Base-by-base conservation (phyloP, 768 basidiomycete genomes). In the Serpula lacrymans region DNA sequence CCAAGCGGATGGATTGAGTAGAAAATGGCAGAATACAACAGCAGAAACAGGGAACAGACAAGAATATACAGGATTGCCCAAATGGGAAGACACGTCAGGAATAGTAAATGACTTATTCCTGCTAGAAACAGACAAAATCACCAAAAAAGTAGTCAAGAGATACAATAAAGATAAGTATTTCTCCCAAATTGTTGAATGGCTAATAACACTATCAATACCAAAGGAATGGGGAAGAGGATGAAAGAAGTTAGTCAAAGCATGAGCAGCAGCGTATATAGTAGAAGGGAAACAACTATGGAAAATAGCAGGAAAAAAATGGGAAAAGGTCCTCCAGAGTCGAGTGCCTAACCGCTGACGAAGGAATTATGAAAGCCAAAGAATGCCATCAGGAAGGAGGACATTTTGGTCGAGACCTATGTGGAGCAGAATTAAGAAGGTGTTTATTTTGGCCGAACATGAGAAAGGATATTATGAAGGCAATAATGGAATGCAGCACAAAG, bases 281-380 rank as follows among this genome's bases (percentile, higher is more conserved):
- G 40, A 51, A 5, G 60, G 59, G 33, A 42, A 31, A 9, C 30
- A 36, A n/a, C 60, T 59, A 50, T 62, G 63, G 38, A 47, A 48
- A 16, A 67, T 65, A 30, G 61, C 67, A 2, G 21, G 36, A n/a
- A 3, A 48, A 47, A 3, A 57, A 64, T 43, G 30, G 66, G 6
- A 52, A 64, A 38, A 43, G 62, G 0, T 53, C 69, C 0, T 48
- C 67, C 5, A 49, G 66, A 28, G 67, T 63, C 2, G 62, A 62
- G 13, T 50, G 52, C 0, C 3, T 62, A 28, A 57, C 57, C 7
- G 28, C 18, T 6, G 57, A 54, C 1, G 50, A 35, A 10, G 55
- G 49, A 3, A 54, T 55, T 0, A 58, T 39, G 40, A 37, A 52
- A 6, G 55, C 41, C 0, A 23, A 53, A 1, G 42, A 43, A 0